Evolutionary conservation across 1,284 basidiomycete species (phyloP).

Genomic region (Ustilago hordei): DNA sequence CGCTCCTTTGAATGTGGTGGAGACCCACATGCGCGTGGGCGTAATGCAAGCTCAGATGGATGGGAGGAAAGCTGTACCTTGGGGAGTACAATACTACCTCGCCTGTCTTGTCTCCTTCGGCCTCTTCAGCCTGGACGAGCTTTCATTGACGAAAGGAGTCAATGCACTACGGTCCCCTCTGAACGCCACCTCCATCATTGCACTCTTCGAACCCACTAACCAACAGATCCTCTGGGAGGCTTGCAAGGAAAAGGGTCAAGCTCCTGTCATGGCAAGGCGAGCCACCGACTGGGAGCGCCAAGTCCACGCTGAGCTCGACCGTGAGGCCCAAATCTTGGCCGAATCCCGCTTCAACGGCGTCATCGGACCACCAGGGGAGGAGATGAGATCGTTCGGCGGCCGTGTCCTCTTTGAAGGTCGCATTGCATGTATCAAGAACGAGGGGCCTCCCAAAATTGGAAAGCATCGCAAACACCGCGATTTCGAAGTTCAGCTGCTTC

Average conservation of each 20-base stretch:
- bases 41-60: constrained; percentile 21
- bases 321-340: constrained; percentile 21
- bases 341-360: constrained; percentile 22
- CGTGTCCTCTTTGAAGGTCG: constrained; percentile 38
- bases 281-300: constrained; percentile 23
- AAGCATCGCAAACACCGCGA: constrained; percentile 5
- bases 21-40: constrained; percentile 14
- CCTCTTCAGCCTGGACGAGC: constrained; percentile 21
- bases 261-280: constrained; percentile 17
- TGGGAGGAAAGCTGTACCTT: constrained; percentile 28
- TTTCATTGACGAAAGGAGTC: constrained; percentile 18
- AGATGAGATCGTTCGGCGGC: constrained; percentile 35
- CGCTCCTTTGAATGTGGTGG: constrained; percentile 20
- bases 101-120: constrained; percentile 28
- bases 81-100: constrained; percentile 37
- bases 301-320: constrained; percentile 32
- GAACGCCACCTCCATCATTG: constrained; percentile 16
- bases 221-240: constrained; percentile 27
- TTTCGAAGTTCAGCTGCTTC: constrained; percentile 28
- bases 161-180: constrained; percentile 23
- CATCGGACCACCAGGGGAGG: constrained; percentile 34
- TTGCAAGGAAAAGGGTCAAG: not conserved
- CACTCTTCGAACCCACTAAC: constrained; percentile 16
- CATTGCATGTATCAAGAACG: constrained; percentile 13
- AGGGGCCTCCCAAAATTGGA: not conserved